Base-by-base conservation (phyloP, 257 asterid genomes). In the Cinchona pubescens region DNA sequence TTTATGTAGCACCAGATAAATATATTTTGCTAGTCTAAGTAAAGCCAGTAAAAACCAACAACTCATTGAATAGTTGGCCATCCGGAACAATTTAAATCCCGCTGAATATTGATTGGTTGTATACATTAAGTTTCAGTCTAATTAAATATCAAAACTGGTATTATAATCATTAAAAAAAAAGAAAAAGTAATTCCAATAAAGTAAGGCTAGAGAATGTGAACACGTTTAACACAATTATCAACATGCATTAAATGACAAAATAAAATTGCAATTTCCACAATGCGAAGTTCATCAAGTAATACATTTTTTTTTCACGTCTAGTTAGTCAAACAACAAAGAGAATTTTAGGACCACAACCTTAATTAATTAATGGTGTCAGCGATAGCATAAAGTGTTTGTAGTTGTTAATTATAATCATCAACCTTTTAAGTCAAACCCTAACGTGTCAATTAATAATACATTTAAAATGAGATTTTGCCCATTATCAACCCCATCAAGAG, bases 401-500 rank as follows among this genome's bases (percentile, higher is more conserved):
- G 43, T 35, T 30, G 67, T 38, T 29, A n/a, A 7, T 30, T 4
- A 32, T 42, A 48, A 49, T 58, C 56, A 29, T 38, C 19, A 56
- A n/a, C n/a, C 35, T 51, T 37, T 5, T 7, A 55, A 67, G 79
- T 76, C 69, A 76, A 69, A 46, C 1, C 58, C 46, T 2, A 23
- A 60, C 46, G 80, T 77, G 80, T 18, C 65, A 51, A 34, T 2
- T 40, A 1, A 10, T 49, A 25, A 73, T 16, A 56, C 65, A 79
- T 70, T 78, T 53, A 72, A 79, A 60, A 75, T 79, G 78, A 67
- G 79, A 67, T 78, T 3, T 27, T 58, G 61, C 58, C 15, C 70
- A 76, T 68, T 55, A 43, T 10, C 4, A 58, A 25, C 18, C 34
- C 0, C 12, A 32, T 23, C 42, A 16, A n/a, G 12, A n/a, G 46